Percentiles rank a stretch among this genome's conserved stretches.
Evolutionary conservation across 2,329 filamentous ascomycete genomes (phyloP).

Genomic region (Talaromyces sp.): DNA sequence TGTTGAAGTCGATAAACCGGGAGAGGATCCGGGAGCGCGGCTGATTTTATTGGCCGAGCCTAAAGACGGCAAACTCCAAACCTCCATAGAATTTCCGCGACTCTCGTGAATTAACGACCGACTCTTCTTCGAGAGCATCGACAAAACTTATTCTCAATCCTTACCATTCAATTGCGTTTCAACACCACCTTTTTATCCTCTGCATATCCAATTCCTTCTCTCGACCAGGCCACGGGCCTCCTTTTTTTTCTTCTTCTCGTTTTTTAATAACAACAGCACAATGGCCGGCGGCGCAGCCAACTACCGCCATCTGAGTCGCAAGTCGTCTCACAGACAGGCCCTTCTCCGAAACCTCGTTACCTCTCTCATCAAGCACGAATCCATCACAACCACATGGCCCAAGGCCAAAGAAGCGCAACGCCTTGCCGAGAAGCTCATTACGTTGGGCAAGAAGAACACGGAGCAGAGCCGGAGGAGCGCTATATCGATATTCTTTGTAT

Average conservation of each 20-base stretch:
- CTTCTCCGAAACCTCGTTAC: slow-evolving; percentile 94
- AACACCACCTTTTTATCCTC: not conserved
- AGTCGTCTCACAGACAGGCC: slow-evolving; percentile 82
- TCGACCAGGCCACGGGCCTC: not conserved
- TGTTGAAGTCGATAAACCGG: not conserved
- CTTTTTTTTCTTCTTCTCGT: not conserved
- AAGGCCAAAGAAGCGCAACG: slow-evolving; percentile 97
- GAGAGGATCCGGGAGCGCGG: not conserved
- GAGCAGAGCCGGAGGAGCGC: slow-evolving; percentile 71
- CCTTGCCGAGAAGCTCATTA: slow-evolving; percentile 90
- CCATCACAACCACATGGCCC: slow-evolving; percentile 89
- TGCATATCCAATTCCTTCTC: not conserved
- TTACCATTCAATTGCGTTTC: not conserved
- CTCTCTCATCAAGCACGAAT: slow-evolving; percentile 86
- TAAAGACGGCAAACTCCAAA: not conserved
- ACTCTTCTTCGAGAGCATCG: not conserved
- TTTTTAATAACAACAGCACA: slow-evolving; percentile 14
- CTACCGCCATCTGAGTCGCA: slow-evolving; percentile 82
- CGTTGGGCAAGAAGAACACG: slow-evolving; percentile 87
- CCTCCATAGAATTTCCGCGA: not conserved
- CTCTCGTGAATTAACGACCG: not conserved
- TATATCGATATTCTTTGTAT: slow-evolving; percentile 78
- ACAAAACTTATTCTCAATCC: not conserved
- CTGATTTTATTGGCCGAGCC: not conserved
- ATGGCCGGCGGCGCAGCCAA: slow-evolving; percentile 87